Base-by-base conservation (phyloP, 2,329 filamentous ascomycete species). In the Fusarium verticillioides region DNA sequence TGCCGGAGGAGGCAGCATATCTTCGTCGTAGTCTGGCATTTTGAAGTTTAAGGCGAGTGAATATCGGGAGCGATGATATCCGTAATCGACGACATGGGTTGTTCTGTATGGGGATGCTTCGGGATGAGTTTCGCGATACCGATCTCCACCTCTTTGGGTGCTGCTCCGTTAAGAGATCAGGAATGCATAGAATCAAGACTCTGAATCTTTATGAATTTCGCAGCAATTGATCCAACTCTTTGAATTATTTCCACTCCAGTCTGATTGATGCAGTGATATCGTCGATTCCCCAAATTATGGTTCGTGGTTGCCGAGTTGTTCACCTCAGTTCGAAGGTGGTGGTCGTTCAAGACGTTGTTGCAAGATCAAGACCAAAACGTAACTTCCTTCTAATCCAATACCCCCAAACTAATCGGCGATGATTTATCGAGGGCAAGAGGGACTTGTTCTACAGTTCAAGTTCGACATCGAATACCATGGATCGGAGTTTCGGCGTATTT, bases 1-100 rank as follows among this genome's bases (percentile, higher is more conserved):
- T 21, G 82, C 82, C 52, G 85, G 82, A 70, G 84, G 83, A 39
- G 84, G 83, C 32, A 85, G 78, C 78, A 83, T 84, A 40, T 84
- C 81, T 62, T 83, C 80, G 64, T 77, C 72, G 52, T 75, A 74
- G 66, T 75, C 70, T 60, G 79, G 70, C 81, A 82, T 82, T 66
- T 75, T 72, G 61, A 65, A 67, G 58, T 63, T 56, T 75, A 77
- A 60, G 70, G 70, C 52, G 75, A 75, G 59, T 61, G 62, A 49
- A 75, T 77, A 65, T 73, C 63, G 69, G 72, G 73, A 56, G 71
- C 71, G 60, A 66, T 66, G 53, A 72, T 66, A 66, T 69, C 73
- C 61, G 63, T 72, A 37, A 68, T 69, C 64, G 77, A 78, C 75
- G 75, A 77, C 79, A 80, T 81, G 68, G 64, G 60, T 74, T 72